Conservation (phyloP, 176 grass and related monocot species). For the Oryza punctata region DNA sequence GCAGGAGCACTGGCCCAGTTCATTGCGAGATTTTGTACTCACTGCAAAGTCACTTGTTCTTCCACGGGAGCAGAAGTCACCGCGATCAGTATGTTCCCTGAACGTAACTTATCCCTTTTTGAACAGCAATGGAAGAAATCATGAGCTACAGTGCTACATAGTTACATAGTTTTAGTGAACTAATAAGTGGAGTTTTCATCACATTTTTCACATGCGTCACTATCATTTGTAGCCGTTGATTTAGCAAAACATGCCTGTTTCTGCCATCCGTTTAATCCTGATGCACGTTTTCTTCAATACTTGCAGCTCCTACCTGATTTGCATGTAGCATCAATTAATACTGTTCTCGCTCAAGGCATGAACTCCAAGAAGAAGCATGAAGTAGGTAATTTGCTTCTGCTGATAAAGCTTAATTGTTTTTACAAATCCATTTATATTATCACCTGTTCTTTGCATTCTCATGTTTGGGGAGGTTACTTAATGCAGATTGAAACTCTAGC, state of each 20-base stretch:
- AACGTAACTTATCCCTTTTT: neutral
- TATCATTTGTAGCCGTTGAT: neutral
- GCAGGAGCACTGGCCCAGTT: constrained; percentile 76
- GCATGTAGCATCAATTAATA: constrained; percentile 59
- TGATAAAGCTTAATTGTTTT: neutral
- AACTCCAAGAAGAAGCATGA: constrained; percentile 93
- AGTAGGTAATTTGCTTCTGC: constrained; percentile 65
- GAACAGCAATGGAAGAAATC: neutral
- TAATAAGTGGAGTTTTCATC: neutral
- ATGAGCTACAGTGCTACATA: neutral
- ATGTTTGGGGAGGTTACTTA: constrained; percentile 1
- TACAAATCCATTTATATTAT: neutral
- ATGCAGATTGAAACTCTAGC: constrained; percentile 80
- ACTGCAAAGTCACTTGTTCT: constrained; percentile 62
- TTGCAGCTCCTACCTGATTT: constrained; percentile 67
- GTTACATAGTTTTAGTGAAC: neutral
- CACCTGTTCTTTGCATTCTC: constrained; percentile 13
- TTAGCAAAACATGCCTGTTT: neutral
- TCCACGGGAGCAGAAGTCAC: constrained; percentile 57
- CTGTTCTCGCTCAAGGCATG: constrained; percentile 95
- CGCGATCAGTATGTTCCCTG: constrained; percentile 52
- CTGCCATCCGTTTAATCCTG: neutral
- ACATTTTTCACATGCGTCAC: neutral
- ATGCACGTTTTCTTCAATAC: constrained; percentile 2
- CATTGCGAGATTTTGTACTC: constrained; percentile 62